Conservation (phyloP, 164 flowering plant species). For the Cinnamomum chago region DNA sequence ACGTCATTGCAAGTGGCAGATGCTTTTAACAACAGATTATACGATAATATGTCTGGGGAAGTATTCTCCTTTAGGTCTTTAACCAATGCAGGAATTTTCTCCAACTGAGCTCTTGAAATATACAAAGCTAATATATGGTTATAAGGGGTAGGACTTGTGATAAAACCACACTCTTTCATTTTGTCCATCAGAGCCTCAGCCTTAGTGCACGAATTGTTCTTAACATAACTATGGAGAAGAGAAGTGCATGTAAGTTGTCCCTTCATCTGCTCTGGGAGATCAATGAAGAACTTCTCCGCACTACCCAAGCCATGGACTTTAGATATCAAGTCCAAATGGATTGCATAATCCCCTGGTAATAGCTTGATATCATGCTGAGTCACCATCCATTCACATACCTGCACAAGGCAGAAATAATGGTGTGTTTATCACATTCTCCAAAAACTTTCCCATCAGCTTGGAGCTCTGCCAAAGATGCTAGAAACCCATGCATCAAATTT, state of each 20-base stretch:
- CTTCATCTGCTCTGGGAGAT: slow-evolving; percentile 70
- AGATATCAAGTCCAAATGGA: slow-evolving; percentile 86
- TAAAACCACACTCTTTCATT: slow-evolving; percentile 73
- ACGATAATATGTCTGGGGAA: slow-evolving; percentile 67
- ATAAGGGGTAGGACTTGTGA: slow-evolving; percentile 56
- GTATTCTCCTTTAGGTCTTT: slow-evolving; percentile 53
- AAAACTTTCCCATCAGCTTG: no score
- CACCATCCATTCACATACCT: slow-evolving; percentile 96
- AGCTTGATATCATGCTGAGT: slow-evolving; percentile 60
- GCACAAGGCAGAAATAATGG: slow-evolving; percentile 15
- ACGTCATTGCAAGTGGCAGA: slow-evolving; percentile 53
- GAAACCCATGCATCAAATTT: no score
- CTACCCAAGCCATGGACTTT: slow-evolving; percentile 72
- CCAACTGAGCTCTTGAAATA: slow-evolving; percentile 55
- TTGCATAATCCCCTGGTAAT: slow-evolving; percentile 82
- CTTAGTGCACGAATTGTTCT: slow-evolving; percentile 42
- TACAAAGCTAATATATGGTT: slow-evolving; percentile 73
- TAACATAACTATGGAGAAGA: slow-evolving; percentile 76
- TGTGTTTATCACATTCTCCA: no score
- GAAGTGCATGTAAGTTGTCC: slow-evolving; percentile 48
- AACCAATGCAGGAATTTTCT: slow-evolving; percentile 49
- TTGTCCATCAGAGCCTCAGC: slow-evolving; percentile 83
- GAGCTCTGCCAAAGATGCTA: no score
- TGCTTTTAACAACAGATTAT: slow-evolving; percentile 57
- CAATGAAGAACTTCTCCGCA: slow-evolving; percentile 86